phyloP scores from a whole-genome alignment of 768 basidiomycete genomes.

The Porpolomopsis calyptriformis region DNA sequence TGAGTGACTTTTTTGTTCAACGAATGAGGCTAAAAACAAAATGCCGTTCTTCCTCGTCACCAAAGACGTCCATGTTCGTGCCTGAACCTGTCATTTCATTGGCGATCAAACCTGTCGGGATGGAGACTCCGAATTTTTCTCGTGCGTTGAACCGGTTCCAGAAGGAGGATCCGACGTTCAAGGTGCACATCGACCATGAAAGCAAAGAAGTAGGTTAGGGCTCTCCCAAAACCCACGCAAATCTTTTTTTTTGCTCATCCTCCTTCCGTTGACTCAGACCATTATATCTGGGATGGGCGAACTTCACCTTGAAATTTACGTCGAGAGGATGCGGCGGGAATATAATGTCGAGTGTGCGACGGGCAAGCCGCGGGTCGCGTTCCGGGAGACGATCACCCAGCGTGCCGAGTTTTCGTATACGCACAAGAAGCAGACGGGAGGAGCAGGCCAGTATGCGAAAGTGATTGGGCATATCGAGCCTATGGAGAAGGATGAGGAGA shows the following conservation, averaged over 20 bases:
- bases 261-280: conserved; percentile 41
- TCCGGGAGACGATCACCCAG: conserved; percentile 87
- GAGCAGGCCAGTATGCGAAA: conserved; percentile 92
- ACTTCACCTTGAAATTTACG: conserved; percentile 96
- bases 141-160: conserved; percentile 95
- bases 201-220: conserved; percentile 80
- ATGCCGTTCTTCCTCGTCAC: neutral
- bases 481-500: conserved; percentile 61
- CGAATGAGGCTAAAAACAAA: neutral
- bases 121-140: conserved; percentile 93
- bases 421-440: conserved; percentile 97
- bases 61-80: conserved; percentile 93
- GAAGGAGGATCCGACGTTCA: conserved; percentile 98
- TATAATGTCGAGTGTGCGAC: conserved; percentile 90
- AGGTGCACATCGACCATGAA: conserved; percentile 88
- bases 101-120: conserved; percentile 81
- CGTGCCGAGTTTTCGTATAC: conserved; percentile 78
- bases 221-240: too few relatives aligned
- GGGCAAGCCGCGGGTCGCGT: conserved; percentile 93
- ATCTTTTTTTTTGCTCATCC: neutral
- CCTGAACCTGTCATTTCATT: conserved; percentile 98
- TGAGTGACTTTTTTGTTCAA: conserved; percentile 23
- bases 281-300: conserved; percentile 99
- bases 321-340: conserved; percentile 97
- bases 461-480: conserved; percentile 88